Evolutionary conservation across 306 rosid genomes (phyloP).

Genomic region (Vigna unguiculata): DNA sequence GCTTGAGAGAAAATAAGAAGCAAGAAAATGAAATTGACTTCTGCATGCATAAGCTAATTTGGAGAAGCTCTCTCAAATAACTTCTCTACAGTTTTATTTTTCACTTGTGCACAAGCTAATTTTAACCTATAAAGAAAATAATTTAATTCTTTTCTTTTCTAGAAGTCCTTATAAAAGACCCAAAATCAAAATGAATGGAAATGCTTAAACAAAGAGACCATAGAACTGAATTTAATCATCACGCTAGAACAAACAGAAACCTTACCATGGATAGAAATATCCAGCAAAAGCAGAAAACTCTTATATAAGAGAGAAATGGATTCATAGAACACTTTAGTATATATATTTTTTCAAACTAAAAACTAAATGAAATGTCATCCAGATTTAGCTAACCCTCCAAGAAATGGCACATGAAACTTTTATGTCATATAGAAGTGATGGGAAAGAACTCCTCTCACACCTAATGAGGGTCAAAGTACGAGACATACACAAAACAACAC

Average conservation of each 20-base stretch:
- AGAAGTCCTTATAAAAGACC: too few species aligned
- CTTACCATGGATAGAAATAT: conserved; percentile 1
- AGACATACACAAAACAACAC: too few species aligned
- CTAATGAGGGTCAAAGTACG: too few species aligned
- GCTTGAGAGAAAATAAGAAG: too few species aligned
- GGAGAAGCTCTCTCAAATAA: too few species aligned
- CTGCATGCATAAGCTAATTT: too few species aligned
- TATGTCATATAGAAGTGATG: background rate
- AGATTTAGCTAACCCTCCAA: background rate
- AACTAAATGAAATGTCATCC: background rate
- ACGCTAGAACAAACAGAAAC: conserved; percentile 1
- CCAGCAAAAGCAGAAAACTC: background rate
- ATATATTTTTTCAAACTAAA: conserved; percentile 4
- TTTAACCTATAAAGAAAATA: too few species aligned
- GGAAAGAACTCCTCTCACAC: too few species aligned
- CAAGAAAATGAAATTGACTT: too few species aligned
- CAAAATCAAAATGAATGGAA: background rate
- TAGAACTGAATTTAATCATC: conserved; percentile 3
- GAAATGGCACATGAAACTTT: background rate
- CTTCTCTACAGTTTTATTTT: too few species aligned
- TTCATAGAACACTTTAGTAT: background rate
- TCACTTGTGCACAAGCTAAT: too few species aligned
- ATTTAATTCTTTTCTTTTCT: too few species aligned
- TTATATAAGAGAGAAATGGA: conserved; percentile 7
- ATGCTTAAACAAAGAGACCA: background rate